Conservation (phyloP, 129 eudicot species). For the Arctium minus region DNA sequence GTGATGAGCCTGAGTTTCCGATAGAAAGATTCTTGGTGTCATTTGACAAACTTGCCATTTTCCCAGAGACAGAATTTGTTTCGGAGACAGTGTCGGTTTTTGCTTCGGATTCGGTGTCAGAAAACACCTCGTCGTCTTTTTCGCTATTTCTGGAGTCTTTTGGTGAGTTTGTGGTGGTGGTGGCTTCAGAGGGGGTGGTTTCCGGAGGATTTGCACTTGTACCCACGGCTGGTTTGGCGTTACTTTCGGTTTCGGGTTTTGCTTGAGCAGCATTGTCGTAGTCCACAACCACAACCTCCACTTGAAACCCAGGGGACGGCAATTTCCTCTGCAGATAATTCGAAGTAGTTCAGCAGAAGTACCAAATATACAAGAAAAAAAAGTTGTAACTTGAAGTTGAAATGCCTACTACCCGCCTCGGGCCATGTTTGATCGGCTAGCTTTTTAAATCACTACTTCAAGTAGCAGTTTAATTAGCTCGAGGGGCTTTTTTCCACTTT, state of each 20-base stretch:
- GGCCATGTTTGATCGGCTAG: no score
- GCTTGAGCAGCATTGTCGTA: constrained; percentile 46
- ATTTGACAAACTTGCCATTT: constrained; percentile 43
- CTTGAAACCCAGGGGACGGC: constrained; percentile 93
- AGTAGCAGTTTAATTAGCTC: background rate
- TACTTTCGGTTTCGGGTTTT: constrained; percentile 36
- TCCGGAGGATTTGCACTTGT: constrained; percentile 30
- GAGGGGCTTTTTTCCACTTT: no score
- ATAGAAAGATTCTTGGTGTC: constrained; percentile 58
- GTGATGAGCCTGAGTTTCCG: constrained; percentile 37
- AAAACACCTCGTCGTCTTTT: constrained; percentile 78
- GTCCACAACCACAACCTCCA: constrained; percentile 87
- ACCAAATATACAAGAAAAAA: background rate
- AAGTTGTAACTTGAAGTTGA: background rate
- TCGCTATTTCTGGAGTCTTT: constrained; percentile 43
- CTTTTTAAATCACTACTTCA: background rate
- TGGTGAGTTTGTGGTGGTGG: constrained; percentile 15
- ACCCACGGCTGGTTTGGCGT: constrained; percentile 36
- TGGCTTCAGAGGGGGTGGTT: constrained; percentile 29
- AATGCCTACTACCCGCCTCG: background rate
- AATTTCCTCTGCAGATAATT: constrained; percentile 62
- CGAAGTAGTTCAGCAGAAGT: background rate
- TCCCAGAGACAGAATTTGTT: constrained; percentile 25
- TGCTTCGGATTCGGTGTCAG: constrained; percentile 60
- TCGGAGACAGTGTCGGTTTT: constrained; percentile 32